phyloP scores from a whole-genome alignment of 2,329 filamentous ascomycete species.

The Aciculosporium take region DNA sequence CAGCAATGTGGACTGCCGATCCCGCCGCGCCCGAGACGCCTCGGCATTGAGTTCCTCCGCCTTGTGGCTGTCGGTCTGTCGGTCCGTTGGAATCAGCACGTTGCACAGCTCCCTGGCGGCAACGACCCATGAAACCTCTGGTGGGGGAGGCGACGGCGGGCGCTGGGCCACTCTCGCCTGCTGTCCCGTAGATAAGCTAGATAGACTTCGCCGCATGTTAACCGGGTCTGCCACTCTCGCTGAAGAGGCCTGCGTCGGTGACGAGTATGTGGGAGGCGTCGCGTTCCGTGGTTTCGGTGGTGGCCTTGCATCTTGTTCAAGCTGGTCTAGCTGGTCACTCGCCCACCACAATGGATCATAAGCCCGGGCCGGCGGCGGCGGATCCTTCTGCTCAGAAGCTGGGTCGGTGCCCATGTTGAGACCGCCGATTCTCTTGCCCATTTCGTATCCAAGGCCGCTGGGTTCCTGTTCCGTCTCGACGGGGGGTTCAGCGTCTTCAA shows the following conservation, averaged over 20 bases:
- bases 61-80: constrained; percentile 62
- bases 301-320: constrained; percentile 46
- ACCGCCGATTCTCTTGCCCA: constrained; percentile 37
- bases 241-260: constrained; percentile 75
- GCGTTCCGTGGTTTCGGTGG: constrained; percentile 39
- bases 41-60: constrained; percentile 66
- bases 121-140: constrained; percentile 72
- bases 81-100: constrained; percentile 61
- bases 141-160: constrained; percentile 52
- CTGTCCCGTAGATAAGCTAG: constrained; percentile 28
- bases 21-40: constrained; percentile 46
- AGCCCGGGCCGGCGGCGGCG: constrained; percentile 20
- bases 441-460: constrained; percentile 41
- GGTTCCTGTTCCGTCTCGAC: constrained; percentile 18
- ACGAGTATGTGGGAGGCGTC: constrained; percentile 60
- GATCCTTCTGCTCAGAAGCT: constrained; percentile 1
- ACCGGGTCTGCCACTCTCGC: constrained; percentile 61
- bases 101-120: constrained; percentile 75
- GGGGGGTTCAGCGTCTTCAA: constrained; percentile 30
- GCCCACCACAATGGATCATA: constrained; percentile 66
- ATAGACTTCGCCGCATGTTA: constrained; percentile 49
- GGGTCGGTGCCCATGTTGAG: constrained; percentile 18
- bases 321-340: constrained; percentile 45
- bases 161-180: constrained; percentile 15
- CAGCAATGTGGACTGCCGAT: constrained; percentile 42